Evolutionary conservation across 2,329 filamentous ascomycete species (phyloP).

Genomic region (Talaromyces sp.): DNA sequence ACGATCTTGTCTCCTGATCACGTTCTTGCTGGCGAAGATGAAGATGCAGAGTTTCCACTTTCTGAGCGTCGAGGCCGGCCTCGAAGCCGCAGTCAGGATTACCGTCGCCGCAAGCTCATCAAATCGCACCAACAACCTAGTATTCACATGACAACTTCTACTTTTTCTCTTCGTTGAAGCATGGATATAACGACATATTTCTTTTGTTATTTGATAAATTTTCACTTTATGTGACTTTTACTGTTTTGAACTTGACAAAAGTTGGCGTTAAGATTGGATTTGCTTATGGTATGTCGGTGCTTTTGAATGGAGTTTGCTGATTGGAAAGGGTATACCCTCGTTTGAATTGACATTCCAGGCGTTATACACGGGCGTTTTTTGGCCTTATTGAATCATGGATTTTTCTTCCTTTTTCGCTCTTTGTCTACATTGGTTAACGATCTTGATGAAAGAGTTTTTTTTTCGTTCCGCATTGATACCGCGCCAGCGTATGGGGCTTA

Average conservation of each 20-base stretch:
- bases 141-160: conserved; percentile 18
- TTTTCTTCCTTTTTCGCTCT: not conserved
- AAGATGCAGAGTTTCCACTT: not conserved
- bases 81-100: conserved; percentile 28
- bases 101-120: conserved; percentile 20
- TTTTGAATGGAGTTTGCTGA: conserved; percentile 14
- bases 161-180: conserved; percentile 15
- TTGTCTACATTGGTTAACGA: not conserved
- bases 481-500: not conserved
- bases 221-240: too few species aligned
- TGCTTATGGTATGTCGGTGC: not conserved
- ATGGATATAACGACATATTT: conserved; percentile 1
- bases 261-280: not conserved
- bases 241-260: too few species aligned
- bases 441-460: not conserved
- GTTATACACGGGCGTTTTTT: conserved; percentile 13
- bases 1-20: conserved; percentile 23
- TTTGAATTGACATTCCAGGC: conserved; percentile 12
- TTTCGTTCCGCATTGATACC: not conserved
- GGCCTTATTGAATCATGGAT: not conserved
- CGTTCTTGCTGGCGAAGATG: conserved; percentile 4
- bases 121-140: conserved; percentile 18
- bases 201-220: not conserved
- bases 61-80: conserved; percentile 27
- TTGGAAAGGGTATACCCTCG: conserved; percentile 27